A percentile compares a stretch with the other conserved stretches of the same genome.
Conservation (phyloP, 768 basidiomycete genomes). For the Hygrocybe punicea region DNA sequence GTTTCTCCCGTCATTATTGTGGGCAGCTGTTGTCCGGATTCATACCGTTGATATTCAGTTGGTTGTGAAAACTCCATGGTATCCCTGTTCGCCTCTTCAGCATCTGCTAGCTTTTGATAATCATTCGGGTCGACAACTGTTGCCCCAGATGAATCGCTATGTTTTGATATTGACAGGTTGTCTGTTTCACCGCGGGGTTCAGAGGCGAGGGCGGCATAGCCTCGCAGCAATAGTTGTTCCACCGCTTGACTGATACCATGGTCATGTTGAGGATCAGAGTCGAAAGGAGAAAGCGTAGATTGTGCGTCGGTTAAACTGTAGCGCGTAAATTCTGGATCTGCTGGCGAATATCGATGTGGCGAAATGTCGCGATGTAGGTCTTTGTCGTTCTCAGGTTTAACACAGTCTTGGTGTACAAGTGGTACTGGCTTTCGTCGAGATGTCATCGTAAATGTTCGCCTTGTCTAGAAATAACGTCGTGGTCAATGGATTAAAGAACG, state of each 20-base stretch:
- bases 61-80: not conserved
- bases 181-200: not conserved
- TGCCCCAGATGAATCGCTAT: not conserved
- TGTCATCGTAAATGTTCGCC: conserved; percentile 9
- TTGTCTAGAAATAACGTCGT: not conserved
- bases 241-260: conserved; percentile 4
- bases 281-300: not conserved
- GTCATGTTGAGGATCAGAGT: not conserved
- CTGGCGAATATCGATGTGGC: conserved; percentile 12
- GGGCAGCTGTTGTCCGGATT: conserved; percentile 56
- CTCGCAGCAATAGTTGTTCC: conserved; percentile 2
- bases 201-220: not conserved
- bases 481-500: too few species aligned
- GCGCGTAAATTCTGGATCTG: not conserved
- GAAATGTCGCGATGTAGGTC: conserved; percentile 20
- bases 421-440: conserved; percentile 37
- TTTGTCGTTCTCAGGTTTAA: conserved; percentile 4
- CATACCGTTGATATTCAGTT: conserved; percentile 44
- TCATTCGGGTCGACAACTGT: not conserved
- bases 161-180: not conserved
- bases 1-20: conserved; percentile 67
- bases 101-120: not conserved
- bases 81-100: not conserved
- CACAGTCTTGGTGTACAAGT: conserved; percentile 4
- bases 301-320: conserved; percentile 2